Conservation (phyloP, 2,329 filamentous ascomycete genomes). For the Aspergillus aculeatus region DNA sequence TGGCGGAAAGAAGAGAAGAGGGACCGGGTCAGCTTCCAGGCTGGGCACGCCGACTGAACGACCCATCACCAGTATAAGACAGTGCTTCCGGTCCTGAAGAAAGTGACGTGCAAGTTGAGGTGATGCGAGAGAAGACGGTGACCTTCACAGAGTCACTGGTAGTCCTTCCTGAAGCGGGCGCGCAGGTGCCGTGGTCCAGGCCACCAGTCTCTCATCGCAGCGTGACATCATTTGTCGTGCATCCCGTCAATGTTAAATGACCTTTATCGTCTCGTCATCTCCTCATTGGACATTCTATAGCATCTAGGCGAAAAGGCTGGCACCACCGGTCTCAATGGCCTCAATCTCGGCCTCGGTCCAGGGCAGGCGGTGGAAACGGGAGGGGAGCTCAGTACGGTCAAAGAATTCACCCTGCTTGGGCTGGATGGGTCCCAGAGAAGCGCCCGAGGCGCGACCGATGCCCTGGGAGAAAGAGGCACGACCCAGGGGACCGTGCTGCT, state of each 20-base stretch:
- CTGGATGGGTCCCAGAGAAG: constrained; percentile 69
- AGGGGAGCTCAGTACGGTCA: constrained; percentile 83
- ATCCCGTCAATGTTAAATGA: constrained; percentile 9
- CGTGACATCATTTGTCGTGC: constrained; percentile 4
- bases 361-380: constrained; percentile 73
- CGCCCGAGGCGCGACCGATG: constrained; percentile 63
- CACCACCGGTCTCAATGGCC: constrained; percentile 90
- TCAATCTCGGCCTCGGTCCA: constrained; percentile 87
- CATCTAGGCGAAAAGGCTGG: constrained; percentile 58
- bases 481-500: constrained; percentile 63
- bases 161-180: constrained; percentile 3
- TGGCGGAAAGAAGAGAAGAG: constrained; percentile 10
- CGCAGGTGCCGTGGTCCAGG: constrained; percentile 1
- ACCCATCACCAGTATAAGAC: constrained; percentile 6
- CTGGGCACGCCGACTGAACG: constrained; percentile 7
- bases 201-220: neutral
- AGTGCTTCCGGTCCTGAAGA: neutral
- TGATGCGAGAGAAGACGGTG: constrained; percentile 1
- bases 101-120: constrained; percentile 9
- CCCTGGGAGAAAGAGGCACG: constrained; percentile 39
- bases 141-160: constrained; percentile 7
- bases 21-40: constrained; percentile 9
- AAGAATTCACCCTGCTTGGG: constrained; percentile 76
- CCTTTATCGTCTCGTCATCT: constrained; percentile 19
- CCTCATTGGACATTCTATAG: constrained; percentile 7